Percentiles rank a stretch among this genome's conserved stretches.
Evolutionary conservation across 768 basidiomycete species (phyloP).

Genomic region (Rhizopogon roseolus): DNA sequence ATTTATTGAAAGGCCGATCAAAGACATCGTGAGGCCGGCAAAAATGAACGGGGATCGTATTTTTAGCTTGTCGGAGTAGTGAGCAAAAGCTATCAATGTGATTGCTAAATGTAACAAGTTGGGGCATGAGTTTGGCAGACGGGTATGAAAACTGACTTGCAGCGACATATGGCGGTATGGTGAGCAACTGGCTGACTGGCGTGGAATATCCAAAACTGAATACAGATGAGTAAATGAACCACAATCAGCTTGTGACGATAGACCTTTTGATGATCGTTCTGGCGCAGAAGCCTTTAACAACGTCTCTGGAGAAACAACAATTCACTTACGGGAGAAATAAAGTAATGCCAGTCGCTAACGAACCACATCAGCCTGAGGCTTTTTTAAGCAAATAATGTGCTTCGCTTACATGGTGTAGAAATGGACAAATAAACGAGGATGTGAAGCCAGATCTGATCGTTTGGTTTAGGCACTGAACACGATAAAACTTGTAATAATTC

Average conservation of each 20-base stretch:
- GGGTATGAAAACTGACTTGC: conserved; percentile 43
- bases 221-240: background rate
- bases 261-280: conserved; percentile 9
- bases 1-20: conserved; percentile 58
- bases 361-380: background rate
- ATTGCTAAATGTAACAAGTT: conserved; percentile 33
- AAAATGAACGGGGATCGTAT: conserved; percentile 58
- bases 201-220: conserved; percentile 51
- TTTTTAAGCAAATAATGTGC: background rate
- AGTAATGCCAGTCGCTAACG: conserved; percentile 62
- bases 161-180: conserved; percentile 59
- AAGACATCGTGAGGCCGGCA: conserved; percentile 40
- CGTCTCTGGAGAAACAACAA: background rate
- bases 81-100: conserved; percentile 43
- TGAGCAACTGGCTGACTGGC: conserved; percentile 54
- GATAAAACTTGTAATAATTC: background rate
- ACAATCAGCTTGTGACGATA: background rate
- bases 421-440: conserved; percentile 57
- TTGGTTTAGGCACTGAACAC: background rate
- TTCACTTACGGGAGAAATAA: conserved; percentile 61
- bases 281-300: background rate
- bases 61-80: conserved; percentile 49
- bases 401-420: conserved; percentile 49
- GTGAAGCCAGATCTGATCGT: conserved; percentile 43
- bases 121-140: background rate